Base-by-base conservation (phyloP, 148 eudicot species). In the Spergularia bocconei region DNA sequence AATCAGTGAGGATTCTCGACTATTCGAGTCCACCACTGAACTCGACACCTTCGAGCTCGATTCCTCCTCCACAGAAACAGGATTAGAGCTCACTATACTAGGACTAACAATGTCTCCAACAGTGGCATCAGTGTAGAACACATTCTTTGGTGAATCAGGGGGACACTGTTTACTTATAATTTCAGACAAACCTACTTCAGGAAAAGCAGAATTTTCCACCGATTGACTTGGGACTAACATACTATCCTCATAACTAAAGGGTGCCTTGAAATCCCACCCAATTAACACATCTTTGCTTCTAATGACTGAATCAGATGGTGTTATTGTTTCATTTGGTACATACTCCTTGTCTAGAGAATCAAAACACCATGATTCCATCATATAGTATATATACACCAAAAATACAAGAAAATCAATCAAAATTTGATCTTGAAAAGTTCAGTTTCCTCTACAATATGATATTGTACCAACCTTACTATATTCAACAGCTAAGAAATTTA, bases 291-390 rank as follows among this genome's bases (percentile, higher is more conserved):
- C 83, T 79, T 75, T 81, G 38, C 68, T 65, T 76, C 79, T 81
- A 39, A 29, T 36, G 48, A 70, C 67, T 48, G 68, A 75, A 79
- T 78, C 81, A 44, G 72, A 20, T 13, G 48, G 70, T 23, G 82
- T 50, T 54, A 76, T 55, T 62, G 88, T 71, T 19, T 83, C 91
- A 75, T 79, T 86, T 58, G 80, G 70, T 38, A 69, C 78, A 79
- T 81, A 74, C 72, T 81, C 76, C 74, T 80, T 84, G 8, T 70
- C 81, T 72, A 83, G 67, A 65, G 80, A 82, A 81, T 79, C 83
- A 84, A 81, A 86, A 77, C 86, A 77, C 86, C 89, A 79, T 59
- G 87, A 77, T 75, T 85, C 90, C 91, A 89, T 88, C 36, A 29
- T 29, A 29, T 29, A 29, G 1, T 1, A 38, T 19, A 67, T 67